Conservation (phyloP, 495 filamentous ascomycete genomes). For the Diplogelasinospora grovesii region DNA sequence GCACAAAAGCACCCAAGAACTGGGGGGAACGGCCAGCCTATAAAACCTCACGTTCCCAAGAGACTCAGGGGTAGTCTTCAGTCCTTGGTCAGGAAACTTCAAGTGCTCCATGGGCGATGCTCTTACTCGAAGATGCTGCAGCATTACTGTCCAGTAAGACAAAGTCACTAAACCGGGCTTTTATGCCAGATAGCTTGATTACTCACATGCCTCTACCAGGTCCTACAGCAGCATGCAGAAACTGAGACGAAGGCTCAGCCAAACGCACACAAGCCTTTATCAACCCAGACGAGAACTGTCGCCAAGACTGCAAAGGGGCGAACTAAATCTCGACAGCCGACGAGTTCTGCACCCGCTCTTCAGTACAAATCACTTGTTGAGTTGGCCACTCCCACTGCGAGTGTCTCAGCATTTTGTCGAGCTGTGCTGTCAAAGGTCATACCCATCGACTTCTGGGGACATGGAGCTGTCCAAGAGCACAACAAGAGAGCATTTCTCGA, state of each 20-base stretch:
- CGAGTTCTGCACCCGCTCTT: background rate
- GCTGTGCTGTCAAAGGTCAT: conserved; percentile 69
- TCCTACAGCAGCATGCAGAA: no score
- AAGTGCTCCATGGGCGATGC: conserved; percentile 64
- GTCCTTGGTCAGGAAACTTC: conserved; percentile 59
- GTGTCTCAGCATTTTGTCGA: conserved; percentile 83
- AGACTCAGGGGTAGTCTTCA: conserved; percentile 58
- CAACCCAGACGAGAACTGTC: background rate
- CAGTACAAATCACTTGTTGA: conserved; percentile 48
- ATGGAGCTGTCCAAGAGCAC: conserved; percentile 37
- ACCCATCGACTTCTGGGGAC: conserved; percentile 70
- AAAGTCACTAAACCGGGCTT: background rate
- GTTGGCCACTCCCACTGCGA: conserved; percentile 60
- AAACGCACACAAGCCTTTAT: background rate
- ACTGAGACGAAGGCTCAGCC: conserved; percentile 1
- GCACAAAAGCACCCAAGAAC: conserved; percentile 25
- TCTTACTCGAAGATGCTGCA: conserved; percentile 68
- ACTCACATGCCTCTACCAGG: no score
- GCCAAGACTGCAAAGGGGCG: conserved; percentile 2
- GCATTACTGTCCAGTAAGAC: conserved; percentile 67
- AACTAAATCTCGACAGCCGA: conserved; percentile 3
- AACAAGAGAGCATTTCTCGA: conserved; percentile 58
- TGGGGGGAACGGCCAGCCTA: conserved; percentile 8
- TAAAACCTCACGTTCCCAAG: conserved; percentile 55
- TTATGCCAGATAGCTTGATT: conserved; percentile 2